These are phyloP conservation scores for Dothideomycetidae sp. DNA, from an alignment of 2,329 filamentous ascomycete genomes.

Conservation along the genomic window DNA sequence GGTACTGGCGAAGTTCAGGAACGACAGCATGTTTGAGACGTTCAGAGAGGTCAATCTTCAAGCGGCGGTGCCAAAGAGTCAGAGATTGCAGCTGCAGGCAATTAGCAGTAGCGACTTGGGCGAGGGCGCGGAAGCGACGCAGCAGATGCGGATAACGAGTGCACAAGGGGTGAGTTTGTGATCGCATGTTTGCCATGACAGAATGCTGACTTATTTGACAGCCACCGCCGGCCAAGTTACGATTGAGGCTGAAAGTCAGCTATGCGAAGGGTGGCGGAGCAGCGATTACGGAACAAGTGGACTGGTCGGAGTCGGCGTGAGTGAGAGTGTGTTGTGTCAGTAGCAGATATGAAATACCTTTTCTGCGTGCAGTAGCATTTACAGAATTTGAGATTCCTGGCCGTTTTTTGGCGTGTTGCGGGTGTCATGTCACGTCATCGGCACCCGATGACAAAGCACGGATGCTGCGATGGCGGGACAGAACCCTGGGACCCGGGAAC, in stretches of 20 bases:
- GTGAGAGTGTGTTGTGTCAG: too few relatives aligned
- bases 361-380: too few relatives aligned
- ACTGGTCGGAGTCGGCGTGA: constrained; percentile 69
- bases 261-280: constrained; percentile 58
- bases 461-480: too few relatives aligned
- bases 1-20: constrained; percentile 70
- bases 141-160: constrained; percentile 75
- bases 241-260: constrained; percentile 71
- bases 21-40: constrained; percentile 49
- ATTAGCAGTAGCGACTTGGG: constrained; percentile 70
- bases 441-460: too few relatives aligned
- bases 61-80: constrained; percentile 89
- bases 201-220: constrained; percentile 27
- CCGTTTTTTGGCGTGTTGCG: too few relatives aligned
- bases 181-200: neutral
- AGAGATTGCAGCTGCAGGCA: constrained; percentile 81
- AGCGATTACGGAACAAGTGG: constrained; percentile 78
- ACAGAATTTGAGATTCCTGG: too few relatives aligned
- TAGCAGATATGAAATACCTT: too few relatives aligned
- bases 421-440: too few relatives aligned
- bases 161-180: constrained; percentile 67
- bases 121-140: constrained; percentile 69
- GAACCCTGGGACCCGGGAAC: too few relatives aligned
- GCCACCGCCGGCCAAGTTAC: constrained; percentile 55
- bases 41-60: constrained; percentile 72